A percentile compares a stretch with the other conserved stretches of the same genome.
Evolutionary conservation across 208 protist genomes (phyloP).

Genomic region (Crithidia fasciculata): DNA sequence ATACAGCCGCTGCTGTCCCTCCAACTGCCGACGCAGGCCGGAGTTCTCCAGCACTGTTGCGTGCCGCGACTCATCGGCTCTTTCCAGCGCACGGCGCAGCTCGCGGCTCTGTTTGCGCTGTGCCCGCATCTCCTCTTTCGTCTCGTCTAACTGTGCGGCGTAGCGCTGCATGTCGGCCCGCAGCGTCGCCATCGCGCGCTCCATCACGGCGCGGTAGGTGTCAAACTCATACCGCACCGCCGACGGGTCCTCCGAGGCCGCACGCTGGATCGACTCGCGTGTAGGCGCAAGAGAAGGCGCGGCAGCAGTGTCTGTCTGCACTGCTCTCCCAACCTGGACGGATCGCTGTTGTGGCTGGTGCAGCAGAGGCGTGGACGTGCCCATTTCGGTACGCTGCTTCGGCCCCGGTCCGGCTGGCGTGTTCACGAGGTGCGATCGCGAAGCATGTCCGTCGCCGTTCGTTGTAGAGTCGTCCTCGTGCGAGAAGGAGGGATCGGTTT

Average conservation of each 20-base stretch:
- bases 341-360: neutral
- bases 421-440: conserved; percentile 4
- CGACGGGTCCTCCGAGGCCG: conserved; percentile 16
- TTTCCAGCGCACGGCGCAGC: conserved; percentile 17
- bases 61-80: neutral
- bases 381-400: neutral
- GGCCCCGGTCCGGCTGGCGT: neutral
- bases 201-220: conserved; percentile 63
- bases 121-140: conserved; percentile 29
- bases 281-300: neutral
- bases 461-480: neutral
- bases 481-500: neutral
- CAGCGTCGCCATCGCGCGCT: conserved; percentile 52
- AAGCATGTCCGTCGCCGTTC: neutral
- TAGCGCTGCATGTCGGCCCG: conserved; percentile 47
- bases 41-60: conserved; percentile 18
- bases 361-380: neutral
- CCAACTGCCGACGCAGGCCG: conserved; percentile 12
- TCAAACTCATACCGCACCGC: conserved; percentile 51
- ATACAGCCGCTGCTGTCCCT: neutral
- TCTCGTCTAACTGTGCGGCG: conserved; percentile 30
- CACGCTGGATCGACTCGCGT: conserved; percentile 24
- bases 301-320: conserved; percentile 5
- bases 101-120: conserved; percentile 17
- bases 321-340: neutral